Percentiles rank a stretch among this genome's conserved stretches.
Conservation (phyloP, 768 basidiomycete genomes). For the Glaciozyma martinii region DNA sequence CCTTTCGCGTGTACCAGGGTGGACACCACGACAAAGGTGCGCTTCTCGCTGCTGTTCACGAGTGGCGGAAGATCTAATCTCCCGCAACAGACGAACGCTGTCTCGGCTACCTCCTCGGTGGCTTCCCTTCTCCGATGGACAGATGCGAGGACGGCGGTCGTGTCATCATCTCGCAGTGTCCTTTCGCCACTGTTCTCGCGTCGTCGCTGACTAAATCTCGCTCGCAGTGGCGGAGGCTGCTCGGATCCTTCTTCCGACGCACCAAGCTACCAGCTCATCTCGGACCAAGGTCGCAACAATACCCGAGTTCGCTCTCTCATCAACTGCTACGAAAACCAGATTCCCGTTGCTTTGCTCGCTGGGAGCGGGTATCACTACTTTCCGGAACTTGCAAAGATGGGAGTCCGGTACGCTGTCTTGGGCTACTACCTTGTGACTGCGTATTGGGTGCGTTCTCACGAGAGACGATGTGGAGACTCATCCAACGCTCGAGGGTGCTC, state of each 20-base stretch:
- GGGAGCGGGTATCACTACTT: constrained; percentile 12
- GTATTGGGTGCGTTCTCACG: constrained; percentile 2
- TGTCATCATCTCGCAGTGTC: constrained; percentile 26
- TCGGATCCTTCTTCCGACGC: not conserved
- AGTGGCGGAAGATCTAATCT: too few relatives aligned
- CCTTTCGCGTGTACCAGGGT: constrained; percentile 21
- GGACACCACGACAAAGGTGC: constrained; percentile 14
- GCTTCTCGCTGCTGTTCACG: too few relatives aligned
- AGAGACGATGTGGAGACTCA: not conserved
- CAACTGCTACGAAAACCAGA: constrained; percentile 13
- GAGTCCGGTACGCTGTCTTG: constrained; percentile 3
- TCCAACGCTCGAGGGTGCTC: not conserved
- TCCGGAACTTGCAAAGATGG: constrained; percentile 2
- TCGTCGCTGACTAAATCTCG: not conserved
- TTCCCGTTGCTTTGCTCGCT: constrained; percentile 23
- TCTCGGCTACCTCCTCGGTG: constrained; percentile 25
- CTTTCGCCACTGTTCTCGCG: not conserved
- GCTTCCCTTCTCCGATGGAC: constrained; percentile 14
- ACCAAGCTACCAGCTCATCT: constrained; percentile 6
- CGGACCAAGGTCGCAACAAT: constrained; percentile 4
- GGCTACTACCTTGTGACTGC: constrained; percentile 20
- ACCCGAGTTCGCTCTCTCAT: constrained; percentile 16
- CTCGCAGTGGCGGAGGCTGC: constrained; percentile 21
- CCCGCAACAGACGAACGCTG: constrained; percentile 9
- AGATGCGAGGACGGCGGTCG: not conserved